phyloP scores from a whole-genome alignment of 371 early-diverging fungal genomes.

The Mucor piriformis region DNA sequence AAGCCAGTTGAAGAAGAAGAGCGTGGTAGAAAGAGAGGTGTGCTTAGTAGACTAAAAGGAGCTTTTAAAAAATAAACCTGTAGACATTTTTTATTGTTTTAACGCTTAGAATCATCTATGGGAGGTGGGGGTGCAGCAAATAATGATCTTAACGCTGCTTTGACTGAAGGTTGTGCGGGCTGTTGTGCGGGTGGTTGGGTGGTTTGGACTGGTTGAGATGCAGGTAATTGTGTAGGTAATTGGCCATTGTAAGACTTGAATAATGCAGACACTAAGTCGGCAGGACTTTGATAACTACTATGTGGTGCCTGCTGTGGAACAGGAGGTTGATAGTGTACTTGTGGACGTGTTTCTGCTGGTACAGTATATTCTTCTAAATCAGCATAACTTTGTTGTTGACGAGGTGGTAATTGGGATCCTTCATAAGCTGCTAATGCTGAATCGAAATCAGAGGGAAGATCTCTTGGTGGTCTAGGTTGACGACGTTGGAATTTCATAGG shows the following conservation, averaged over 20 bases:
- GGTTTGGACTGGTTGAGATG: neutral
- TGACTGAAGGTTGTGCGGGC: neutral
- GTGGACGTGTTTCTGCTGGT: neutral
- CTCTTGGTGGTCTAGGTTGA: slow-evolving; percentile 1
- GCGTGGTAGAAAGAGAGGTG: slow-evolving; percentile 19
- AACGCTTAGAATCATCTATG: neutral
- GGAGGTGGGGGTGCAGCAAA: neutral
- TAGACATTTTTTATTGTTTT: neutral
- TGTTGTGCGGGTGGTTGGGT: neutral
- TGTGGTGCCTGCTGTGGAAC: slow-evolving; percentile 1
- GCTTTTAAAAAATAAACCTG: slow-evolving; percentile 40
- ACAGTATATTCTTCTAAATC: slow-evolving; percentile 20
- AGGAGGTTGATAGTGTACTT: neutral
- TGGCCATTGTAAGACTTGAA: slow-evolving; percentile 9
- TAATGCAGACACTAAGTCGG: slow-evolving; percentile 13
- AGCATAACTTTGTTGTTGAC: slow-evolving; percentile 40
- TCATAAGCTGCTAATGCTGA: slow-evolving; percentile 28
- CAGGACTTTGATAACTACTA: neutral
- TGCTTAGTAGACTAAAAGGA: slow-evolving; percentile 38
- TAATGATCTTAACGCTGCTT: neutral
- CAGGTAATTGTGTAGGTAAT: slow-evolving; percentile 9
- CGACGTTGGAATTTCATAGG: neutral
- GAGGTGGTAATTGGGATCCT: slow-evolving; percentile 13
- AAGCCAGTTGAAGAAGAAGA: slow-evolving; percentile 14
- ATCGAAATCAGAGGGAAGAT: slow-evolving; percentile 25